Evolutionary conservation across 1,284 basidiomycete species (phyloP).

Genomic region (Fomitiporia mediterranea): DNA sequence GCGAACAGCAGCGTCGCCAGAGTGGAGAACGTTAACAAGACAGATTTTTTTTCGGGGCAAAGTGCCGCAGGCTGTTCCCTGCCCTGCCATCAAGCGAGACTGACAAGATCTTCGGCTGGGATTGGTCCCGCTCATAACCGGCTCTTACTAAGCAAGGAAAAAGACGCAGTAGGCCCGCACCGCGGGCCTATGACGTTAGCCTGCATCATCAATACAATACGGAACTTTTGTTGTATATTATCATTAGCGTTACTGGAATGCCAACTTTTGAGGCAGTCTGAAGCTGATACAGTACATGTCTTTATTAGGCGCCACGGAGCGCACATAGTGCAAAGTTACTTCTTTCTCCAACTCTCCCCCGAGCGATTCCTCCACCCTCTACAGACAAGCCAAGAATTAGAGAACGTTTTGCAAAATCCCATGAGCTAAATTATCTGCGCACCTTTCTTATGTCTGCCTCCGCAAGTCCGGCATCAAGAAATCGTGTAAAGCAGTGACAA

Average conservation of each 20-base stretch:
- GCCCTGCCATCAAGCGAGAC: background rate
- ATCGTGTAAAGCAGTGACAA: conserved; percentile 94
- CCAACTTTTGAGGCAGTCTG: conserved; percentile 65
- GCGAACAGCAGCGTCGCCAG: conserved; percentile 3
- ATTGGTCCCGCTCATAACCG: too few relatives aligned
- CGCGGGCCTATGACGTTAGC: background rate
- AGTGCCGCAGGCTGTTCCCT: background rate
- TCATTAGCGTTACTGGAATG: conserved; percentile 36
- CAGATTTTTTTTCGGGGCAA: conserved; percentile 1
- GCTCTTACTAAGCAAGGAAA: background rate
- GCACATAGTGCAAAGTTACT: conserved; percentile 72
- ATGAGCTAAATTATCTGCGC: conserved; percentile 27
- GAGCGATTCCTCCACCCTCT: conserved; percentile 75
- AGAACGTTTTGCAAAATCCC: too few relatives aligned
- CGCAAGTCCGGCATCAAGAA: conserved; percentile 66
- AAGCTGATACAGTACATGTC: conserved; percentile 99
- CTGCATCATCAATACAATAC: conserved; percentile 7
- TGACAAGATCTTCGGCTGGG: too few relatives aligned
- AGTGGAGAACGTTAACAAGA: background rate
- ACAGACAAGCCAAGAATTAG: too few relatives aligned
- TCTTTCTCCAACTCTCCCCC: conserved; percentile 52
- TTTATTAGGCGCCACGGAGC: conserved; percentile 94
- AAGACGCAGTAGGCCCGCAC: background rate
- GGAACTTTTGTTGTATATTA: too few relatives aligned
- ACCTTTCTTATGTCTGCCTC: conserved; percentile 78